Conservation (phyloP, 2,329 filamentous ascomycete genomes). For the Xylaria sp. region DNA sequence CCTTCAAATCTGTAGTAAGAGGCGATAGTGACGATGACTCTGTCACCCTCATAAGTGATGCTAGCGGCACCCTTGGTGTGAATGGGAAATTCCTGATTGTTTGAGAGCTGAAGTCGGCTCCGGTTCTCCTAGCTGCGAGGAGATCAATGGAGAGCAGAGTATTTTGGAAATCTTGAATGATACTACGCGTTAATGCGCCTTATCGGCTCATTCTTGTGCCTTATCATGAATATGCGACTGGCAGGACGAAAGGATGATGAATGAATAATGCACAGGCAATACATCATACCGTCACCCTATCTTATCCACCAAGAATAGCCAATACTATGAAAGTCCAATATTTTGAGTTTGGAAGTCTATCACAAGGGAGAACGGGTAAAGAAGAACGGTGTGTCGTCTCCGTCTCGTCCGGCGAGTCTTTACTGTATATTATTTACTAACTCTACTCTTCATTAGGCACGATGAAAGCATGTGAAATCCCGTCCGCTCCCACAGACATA, state of each 20-base stretch:
- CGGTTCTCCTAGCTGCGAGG: conserved; percentile 1
- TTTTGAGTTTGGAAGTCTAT: neutral
- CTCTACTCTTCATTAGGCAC: too few species aligned
- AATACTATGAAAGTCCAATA: neutral
- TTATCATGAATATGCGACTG: too few species aligned
- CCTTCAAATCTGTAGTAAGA: neutral
- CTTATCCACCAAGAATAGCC: neutral
- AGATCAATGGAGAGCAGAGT: conserved; percentile 2
- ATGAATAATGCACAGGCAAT: too few species aligned
- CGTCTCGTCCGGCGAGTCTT: too few species aligned
- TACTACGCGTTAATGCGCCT: neutral
- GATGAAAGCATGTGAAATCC: neutral
- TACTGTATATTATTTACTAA: too few species aligned
- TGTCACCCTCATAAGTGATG: neutral
- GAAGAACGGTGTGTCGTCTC: too few species aligned
- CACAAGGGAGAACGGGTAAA: too few species aligned
- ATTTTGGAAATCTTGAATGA: conserved; percentile 1
- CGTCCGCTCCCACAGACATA: too few species aligned
- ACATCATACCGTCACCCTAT: too few species aligned
- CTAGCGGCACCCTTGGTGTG: neutral
- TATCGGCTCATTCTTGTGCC: neutral
- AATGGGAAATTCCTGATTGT: neutral
- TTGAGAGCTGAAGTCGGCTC: neutral
- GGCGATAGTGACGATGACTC: neutral
- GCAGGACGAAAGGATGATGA: too few species aligned